Evolutionary conservation across 2,329 filamentous ascomycete genomes (phyloP).

Genomic region (Pseudocercospora macadamiae): DNA sequence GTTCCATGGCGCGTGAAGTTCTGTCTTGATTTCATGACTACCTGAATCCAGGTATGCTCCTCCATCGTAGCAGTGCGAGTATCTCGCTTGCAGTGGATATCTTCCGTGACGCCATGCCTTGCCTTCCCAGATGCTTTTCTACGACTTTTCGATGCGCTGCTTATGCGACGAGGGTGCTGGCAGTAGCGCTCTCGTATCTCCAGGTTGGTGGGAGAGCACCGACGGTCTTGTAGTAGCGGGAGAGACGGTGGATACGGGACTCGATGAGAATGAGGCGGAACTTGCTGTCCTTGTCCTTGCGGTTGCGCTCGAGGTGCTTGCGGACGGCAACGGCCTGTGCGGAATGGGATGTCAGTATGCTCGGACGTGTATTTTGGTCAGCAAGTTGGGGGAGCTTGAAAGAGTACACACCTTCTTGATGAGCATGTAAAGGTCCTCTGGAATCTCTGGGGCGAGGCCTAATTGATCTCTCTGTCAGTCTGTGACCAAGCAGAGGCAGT

Average conservation of each 20-base stretch:
- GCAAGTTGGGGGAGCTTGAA: too few species aligned
- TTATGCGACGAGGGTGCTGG: conserved; percentile 92
- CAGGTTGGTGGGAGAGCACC: conserved; percentile 84
- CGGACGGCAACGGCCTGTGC: conserved; percentile 65
- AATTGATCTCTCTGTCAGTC: conserved; percentile 54
- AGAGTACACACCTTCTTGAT: conserved; percentile 96
- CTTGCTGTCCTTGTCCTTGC: conserved; percentile 99
- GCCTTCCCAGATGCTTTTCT: conserved; percentile 21
- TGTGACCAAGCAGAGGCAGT: conserved; percentile 48
- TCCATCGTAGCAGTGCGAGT: conserved; percentile 19
- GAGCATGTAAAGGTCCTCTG: conserved; percentile 99
- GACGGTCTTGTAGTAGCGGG: conserved; percentile 99
- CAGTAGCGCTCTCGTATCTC: conserved; percentile 98
- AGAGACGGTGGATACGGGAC: conserved; percentile 99
- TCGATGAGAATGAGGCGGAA: conserved; percentile 99
- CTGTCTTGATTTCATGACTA: conserved; percentile 26
- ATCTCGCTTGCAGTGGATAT: conserved; percentile 15
- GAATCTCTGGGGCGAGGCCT: conserved; percentile 98
- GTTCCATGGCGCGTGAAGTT: conserved; percentile 22
- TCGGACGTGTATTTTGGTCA: background rate
- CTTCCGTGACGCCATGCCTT: conserved; percentile 30
- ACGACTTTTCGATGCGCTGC: conserved; percentile 46
- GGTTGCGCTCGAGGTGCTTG: conserved; percentile 99
- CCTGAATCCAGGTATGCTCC: conserved; percentile 17
- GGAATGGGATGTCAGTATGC: conserved; percentile 2